Conservation (phyloP, 2,329 filamentous ascomycete genomes). For the Nothomitra cinnamomea region DNA sequence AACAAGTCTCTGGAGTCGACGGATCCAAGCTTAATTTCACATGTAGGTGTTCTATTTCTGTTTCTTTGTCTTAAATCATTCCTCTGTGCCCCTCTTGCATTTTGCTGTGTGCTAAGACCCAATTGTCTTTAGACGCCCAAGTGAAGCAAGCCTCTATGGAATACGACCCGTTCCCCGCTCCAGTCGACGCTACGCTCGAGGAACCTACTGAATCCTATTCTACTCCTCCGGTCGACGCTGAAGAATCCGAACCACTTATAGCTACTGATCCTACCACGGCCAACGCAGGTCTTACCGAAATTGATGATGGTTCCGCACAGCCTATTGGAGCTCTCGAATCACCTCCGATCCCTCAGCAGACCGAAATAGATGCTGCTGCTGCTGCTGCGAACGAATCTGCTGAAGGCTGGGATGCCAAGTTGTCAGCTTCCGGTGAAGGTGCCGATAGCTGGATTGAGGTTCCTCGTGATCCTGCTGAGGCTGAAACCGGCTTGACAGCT, state of each 20-base stretch:
- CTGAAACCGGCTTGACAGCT: conserved; percentile 46
- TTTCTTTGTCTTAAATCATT: neutral
- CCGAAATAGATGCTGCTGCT: conserved; percentile 23
- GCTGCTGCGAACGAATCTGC: conserved; percentile 36
- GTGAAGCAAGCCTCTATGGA: conserved; percentile 37
- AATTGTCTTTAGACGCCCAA: conserved; percentile 31
- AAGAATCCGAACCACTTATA: conserved; percentile 14
- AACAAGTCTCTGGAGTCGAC: conserved; percentile 46
- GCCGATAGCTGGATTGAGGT: conserved; percentile 61
- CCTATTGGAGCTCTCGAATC: conserved; percentile 17
- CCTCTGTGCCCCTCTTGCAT: neutral
- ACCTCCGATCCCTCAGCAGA: conserved; percentile 19
- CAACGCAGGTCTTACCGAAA: conserved; percentile 51
- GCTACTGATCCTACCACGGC: conserved; percentile 48
- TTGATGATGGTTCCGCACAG: conserved; percentile 19
- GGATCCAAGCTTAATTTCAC: conserved; percentile 50
- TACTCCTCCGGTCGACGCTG: conserved; percentile 19
- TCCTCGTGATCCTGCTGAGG: conserved; percentile 55
- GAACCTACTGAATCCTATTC: conserved; percentile 28
- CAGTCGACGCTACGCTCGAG: conserved; percentile 32
- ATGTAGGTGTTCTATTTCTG: conserved; percentile 37
- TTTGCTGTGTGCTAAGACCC: conserved; percentile 1
- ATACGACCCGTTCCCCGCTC: conserved; percentile 31
- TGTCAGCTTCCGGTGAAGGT: conserved; percentile 28
- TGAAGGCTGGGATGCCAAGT: conserved; percentile 46